Base-by-base conservation (phyloP, 495 filamentous ascomycete species). In the Aspergillus nanangensis region DNA sequence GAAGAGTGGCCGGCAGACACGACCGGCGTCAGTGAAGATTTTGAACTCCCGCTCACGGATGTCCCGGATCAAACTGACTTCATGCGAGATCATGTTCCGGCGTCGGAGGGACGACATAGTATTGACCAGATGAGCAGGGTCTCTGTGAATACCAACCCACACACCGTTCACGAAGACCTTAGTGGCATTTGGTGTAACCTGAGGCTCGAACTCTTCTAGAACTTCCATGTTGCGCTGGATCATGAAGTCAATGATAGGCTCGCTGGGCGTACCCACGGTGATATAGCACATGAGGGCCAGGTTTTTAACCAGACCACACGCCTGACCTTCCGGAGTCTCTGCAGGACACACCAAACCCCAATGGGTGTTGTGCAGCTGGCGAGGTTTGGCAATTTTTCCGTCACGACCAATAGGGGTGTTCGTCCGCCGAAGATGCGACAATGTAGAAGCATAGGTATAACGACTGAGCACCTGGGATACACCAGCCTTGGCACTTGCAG, bases 91-190 rank as follows among this genome's bases (percentile, higher is more conserved):
- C 62, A 84, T 75, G 53, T 82, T 81, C 33, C 80, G 80, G 20
- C 91, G 75, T 36, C 94, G 81, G 34, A 96, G 69, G n/a, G 82
- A 72, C 42, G 82, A 78, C 38, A 98, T 83, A 24, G 86, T 80
- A 47, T 70, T 75, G 27, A 94, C 88, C 3, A 99, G 76, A 60
- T 87, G 77, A 34, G 83, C 78, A 14, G 94, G 86, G 46, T 95
- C 84, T 41, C 86, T 75, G 51, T 96, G 90, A 10, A 75, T 63
- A 65, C 94, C 93, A 34, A 97, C 89, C 94, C 94, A 97, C 2
- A 94, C 89, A 57, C 93, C 93, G 54, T 99, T 97, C 41, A 99
- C 82, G 55, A 99, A 97, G 39, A 97, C 84, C 69, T 99, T 97
- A 19, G 94, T 99, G 1, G 92, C 90, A 56, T 94, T 87, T 4